Evolutionary conservation across 306 rosid species (phyloP).

Genomic region (Dryas octopetala): DNA sequence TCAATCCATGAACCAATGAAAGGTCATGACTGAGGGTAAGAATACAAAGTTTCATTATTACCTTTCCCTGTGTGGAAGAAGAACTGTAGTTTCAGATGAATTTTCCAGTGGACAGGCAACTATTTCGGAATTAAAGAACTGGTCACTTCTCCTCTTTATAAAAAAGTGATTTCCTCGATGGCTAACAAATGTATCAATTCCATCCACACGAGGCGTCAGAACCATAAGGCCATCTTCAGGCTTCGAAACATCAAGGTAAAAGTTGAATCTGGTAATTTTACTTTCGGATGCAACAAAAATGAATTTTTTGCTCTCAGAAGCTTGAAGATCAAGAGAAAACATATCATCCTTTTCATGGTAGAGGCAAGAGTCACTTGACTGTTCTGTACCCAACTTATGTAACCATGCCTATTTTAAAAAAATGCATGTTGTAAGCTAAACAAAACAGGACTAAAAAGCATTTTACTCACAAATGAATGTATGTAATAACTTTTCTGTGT

Average conservation of each 20-base stretch:
- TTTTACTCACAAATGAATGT: background rate
- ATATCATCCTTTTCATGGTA: constrained; percentile 75
- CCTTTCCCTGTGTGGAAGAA: constrained; percentile 95
- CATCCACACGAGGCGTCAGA: constrained; percentile 73
- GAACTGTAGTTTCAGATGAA: constrained; percentile 57
- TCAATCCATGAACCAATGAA: background rate
- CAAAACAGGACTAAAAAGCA: background rate
- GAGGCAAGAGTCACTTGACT: constrained; percentile 71
- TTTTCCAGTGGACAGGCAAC: constrained; percentile 70
- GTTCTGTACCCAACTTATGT: constrained; percentile 74
- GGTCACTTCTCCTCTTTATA: constrained; percentile 64
- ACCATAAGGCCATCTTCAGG: constrained; percentile 71
- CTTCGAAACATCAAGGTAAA: constrained; percentile 77
- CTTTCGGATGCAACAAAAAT: constrained; percentile 86
- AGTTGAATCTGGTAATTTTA: constrained; percentile 80
- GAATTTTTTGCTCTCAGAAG: constrained; percentile 84
- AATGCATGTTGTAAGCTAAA: constrained; percentile 13
- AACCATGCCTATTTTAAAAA: constrained; percentile 70
- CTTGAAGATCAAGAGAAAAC: constrained; percentile 67
- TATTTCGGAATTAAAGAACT: constrained; percentile 80
- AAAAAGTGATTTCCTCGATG: constrained; percentile 90
- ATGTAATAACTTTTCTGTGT: background rate
- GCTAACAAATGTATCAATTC: constrained; percentile 69
- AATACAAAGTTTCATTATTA: constrained; percentile 12
- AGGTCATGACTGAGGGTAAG: background rate